Percentiles rank a stretch among this genome's conserved stretches.
These are phyloP conservation scores for Trichaptum fuscoviolaceum DNA, from an alignment of 768 basidiomycete genomes.

Conservation along the genomic window DNA sequence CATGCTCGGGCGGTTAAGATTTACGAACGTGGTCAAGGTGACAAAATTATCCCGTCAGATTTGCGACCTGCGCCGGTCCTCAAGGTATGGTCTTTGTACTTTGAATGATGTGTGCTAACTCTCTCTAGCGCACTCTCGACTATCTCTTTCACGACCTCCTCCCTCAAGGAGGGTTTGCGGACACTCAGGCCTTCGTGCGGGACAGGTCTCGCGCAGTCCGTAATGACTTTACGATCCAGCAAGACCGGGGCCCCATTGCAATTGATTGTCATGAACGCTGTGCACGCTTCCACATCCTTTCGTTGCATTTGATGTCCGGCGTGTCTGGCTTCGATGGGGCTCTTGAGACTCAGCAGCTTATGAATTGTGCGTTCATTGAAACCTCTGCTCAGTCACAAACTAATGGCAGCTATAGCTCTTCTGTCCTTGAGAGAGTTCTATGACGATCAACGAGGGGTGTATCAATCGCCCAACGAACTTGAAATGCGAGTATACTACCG, in stretches of 20 bases:
- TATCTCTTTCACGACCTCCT: constrained; percentile 89
- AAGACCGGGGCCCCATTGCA: constrained; percentile 65
- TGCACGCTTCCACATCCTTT: constrained; percentile 88
- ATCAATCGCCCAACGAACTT: constrained; percentile 77
- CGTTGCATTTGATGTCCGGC: constrained; percentile 63
- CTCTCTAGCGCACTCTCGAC: constrained; percentile 70
- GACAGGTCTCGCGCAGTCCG: constrained; percentile 88
- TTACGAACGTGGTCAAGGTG: constrained; percentile 92
- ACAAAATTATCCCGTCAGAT: constrained; percentile 88
- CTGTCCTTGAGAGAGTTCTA: constrained; percentile 93
- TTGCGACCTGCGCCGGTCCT: constrained; percentile 83
- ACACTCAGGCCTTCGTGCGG: constrained; percentile 78
- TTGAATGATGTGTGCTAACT: constrained; percentile 3
- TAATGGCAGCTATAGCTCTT: constrained; percentile 52
- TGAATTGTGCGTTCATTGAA: constrained; percentile 65
- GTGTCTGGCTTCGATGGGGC: constrained; percentile 51
- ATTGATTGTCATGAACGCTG: constrained; percentile 93
- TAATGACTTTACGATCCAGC: constrained; percentile 94
- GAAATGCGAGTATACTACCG: constrained; percentile 97
- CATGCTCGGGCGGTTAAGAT: constrained; percentile 88
- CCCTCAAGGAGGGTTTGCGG: constrained; percentile 58
- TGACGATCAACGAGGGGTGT: constrained; percentile 65
- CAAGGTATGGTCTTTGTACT: constrained; percentile 41
- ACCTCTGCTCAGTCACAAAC: constrained; percentile 6
- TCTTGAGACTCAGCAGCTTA: constrained; percentile 84